Percentiles rank a stretch among this genome's conserved stretches.
Evolutionary conservation across 1,139 yeast genomes (phyloP).

Genomic region (Ogataea hybrid): DNA sequence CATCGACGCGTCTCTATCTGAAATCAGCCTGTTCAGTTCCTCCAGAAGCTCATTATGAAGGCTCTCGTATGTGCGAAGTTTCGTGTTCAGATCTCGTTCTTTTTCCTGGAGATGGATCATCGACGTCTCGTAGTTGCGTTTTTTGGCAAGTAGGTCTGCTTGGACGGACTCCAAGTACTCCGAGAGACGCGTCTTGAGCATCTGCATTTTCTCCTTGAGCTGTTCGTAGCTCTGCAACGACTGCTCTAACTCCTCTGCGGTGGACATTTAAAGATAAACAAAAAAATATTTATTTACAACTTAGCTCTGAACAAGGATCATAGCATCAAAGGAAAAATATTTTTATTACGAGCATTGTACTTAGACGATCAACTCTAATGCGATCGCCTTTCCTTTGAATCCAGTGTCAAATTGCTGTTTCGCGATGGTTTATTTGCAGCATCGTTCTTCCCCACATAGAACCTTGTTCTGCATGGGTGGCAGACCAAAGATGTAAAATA

Average conservation of each 20-base stretch:
- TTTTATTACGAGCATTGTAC: too few species aligned
- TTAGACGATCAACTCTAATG: too few species aligned
- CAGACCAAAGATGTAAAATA: background rate
- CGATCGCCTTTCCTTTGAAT: too few species aligned
- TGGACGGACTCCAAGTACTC: constrained; percentile 15
- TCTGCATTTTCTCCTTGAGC: constrained; percentile 25
- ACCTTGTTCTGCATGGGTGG: background rate
- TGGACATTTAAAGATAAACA: constrained; percentile 10
- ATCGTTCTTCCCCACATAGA: background rate
- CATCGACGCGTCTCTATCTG: constrained; percentile 26
- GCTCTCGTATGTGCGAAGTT: constrained; percentile 12
- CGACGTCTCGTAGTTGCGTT: constrained; percentile 24
- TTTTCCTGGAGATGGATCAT: constrained; percentile 20
- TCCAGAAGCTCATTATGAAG: constrained; percentile 20
- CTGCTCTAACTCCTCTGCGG: constrained; percentile 15
- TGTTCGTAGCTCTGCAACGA: constrained; percentile 22
- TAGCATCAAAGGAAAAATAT: too few species aligned
- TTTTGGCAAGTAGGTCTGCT: constrained; percentile 20
- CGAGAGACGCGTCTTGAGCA: constrained; percentile 17
- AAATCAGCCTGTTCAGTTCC: constrained; percentile 21
- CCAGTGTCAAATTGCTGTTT: too few species aligned
- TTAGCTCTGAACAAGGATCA: too few species aligned
- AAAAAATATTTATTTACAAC: background rate
- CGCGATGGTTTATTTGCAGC: background rate
- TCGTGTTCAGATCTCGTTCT: constrained; percentile 18